These are phyloP conservation scores for Candida boleticola DNA, from an alignment of 805 yeast genomes.

Conservation along the genomic window DNA sequence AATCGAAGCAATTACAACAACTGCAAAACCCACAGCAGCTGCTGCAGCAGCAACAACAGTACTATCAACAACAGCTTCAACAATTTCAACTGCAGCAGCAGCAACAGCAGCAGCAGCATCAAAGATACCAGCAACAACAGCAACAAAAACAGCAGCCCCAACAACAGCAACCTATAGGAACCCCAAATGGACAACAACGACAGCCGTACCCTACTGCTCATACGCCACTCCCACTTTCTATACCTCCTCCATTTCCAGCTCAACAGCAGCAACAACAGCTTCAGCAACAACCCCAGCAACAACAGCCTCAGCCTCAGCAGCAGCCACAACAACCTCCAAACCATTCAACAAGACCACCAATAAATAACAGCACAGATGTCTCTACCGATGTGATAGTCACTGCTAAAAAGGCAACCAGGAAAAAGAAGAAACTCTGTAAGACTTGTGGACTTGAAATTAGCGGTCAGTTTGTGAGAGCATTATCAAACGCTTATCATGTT, in stretches of 20 bases:
- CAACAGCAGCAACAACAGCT: slow-evolving; percentile 2
- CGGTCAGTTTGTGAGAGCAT: slow-evolving; percentile 83
- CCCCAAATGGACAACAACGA: too few species aligned
- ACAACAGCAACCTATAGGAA: not conserved
- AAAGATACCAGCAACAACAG: slow-evolving; percentile 1
- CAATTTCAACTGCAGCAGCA: slow-evolving; percentile 3
- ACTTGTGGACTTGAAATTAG: slow-evolving; percentile 38
- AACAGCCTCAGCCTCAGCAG: slow-evolving; percentile 5
- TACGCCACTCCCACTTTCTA: not conserved
- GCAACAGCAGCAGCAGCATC: slow-evolving; percentile 1
- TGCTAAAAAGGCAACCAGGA: slow-evolving; percentile 5
- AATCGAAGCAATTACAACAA: slow-evolving; percentile 1
- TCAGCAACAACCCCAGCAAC: not conserved
- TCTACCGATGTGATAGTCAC: not conserved
- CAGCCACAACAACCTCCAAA: slow-evolving; percentile 5
- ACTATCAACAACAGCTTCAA: not conserved
- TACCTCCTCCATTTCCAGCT: not conserved
- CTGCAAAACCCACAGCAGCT: slow-evolving; percentile 4
- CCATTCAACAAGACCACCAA: not conserved
- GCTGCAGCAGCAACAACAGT: not conserved
- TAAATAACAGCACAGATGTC: not conserved
- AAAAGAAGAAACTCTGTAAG: slow-evolving; percentile 32
- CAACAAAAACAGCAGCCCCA: not conserved
- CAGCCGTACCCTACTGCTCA: slow-evolving; percentile 6
- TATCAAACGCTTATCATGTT: slow-evolving; percentile 76